Conservation (phyloP, 495 filamentous ascomycete genomes). For the Sordaria brevicollis region DNA sequence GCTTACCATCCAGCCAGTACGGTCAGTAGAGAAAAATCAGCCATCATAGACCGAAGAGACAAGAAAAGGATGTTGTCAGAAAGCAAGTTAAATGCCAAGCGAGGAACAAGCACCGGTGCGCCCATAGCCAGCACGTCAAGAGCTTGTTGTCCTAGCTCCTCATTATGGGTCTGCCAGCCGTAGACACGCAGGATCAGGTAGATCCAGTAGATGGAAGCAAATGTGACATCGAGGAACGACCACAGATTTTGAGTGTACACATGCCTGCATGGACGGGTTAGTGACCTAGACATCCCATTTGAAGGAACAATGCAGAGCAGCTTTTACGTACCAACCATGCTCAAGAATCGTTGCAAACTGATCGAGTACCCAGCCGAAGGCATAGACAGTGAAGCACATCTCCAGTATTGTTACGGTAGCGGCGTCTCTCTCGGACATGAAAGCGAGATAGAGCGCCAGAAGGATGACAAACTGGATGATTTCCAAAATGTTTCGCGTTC, state of each 20-base stretch:
- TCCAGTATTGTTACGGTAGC: constrained; percentile 40
- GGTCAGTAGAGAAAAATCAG: constrained; percentile 56
- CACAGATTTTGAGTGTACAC: constrained; percentile 71
- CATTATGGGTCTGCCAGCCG: constrained; percentile 31
- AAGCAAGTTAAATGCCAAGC: constrained; percentile 63
- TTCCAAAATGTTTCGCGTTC: constrained; percentile 58
- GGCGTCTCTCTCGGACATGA: constrained; percentile 50
- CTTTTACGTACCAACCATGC: constrained; percentile 47
- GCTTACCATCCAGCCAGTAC: constrained; percentile 48
- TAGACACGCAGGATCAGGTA: constrained; percentile 53
- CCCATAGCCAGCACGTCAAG: constrained; percentile 59
- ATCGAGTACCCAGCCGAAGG: constrained; percentile 61
- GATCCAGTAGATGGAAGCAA: constrained; percentile 47
- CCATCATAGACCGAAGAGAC: constrained; percentile 63
- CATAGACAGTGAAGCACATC: constrained; percentile 52
- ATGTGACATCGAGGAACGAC: constrained; percentile 67
- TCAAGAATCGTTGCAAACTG: constrained; percentile 62
- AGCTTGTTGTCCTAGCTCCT: constrained; percentile 40
- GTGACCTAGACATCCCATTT: neutral
- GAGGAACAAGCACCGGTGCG: constrained; percentile 59
- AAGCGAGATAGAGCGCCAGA: constrained; percentile 48
- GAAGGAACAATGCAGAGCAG: neutral
- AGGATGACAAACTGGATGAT: constrained; percentile 55
- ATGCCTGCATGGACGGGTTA: constrained; percentile 35
- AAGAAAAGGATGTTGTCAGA: constrained; percentile 67